Conservation (phyloP, 805 yeast genomes). For the Candida krabiensis region DNA sequence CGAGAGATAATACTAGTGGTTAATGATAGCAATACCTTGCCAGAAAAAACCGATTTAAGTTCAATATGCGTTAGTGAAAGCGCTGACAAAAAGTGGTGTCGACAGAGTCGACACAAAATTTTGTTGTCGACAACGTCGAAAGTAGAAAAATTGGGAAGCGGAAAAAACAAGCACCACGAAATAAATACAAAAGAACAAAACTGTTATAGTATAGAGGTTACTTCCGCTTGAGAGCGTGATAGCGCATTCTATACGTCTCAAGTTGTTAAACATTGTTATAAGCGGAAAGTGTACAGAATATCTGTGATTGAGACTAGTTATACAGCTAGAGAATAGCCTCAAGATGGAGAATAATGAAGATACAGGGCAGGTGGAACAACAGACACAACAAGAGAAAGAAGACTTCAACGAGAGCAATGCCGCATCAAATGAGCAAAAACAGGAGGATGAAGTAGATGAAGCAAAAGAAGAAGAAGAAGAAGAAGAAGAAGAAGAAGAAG, state of each 20-base stretch:
- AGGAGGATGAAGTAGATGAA: constrained; percentile 25
- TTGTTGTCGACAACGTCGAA: constrained; percentile 3
- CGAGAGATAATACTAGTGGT: too few relatives aligned
- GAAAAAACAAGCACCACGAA: constrained; percentile 9
- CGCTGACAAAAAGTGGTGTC: constrained; percentile 1
- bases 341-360: constrained; percentile 5
- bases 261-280: too few relatives aligned
- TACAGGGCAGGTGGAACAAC: constrained; percentile 4
- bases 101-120: constrained; percentile 1
- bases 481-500: neutral
- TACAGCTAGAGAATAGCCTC: neutral
- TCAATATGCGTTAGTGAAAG: neutral
- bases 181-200: too few relatives aligned
- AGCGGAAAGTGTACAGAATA: neutral
- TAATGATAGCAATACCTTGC: too few relatives aligned
- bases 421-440: constrained; percentile 1
- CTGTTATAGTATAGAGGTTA: too few relatives aligned
- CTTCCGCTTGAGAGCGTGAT: too few relatives aligned
- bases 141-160: constrained; percentile 3
- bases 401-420: constrained; percentile 1
- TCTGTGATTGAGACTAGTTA: too few relatives aligned
- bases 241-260: too few relatives aligned
- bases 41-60: too few relatives aligned
- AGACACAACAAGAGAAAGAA: constrained; percentile 1
- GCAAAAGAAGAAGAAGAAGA: constrained; percentile 31